These are phyloP conservation scores for Veloboletus limbatus DNA, from an alignment of 1,284 basidiomycete genomes.

Conservation along the genomic window DNA sequence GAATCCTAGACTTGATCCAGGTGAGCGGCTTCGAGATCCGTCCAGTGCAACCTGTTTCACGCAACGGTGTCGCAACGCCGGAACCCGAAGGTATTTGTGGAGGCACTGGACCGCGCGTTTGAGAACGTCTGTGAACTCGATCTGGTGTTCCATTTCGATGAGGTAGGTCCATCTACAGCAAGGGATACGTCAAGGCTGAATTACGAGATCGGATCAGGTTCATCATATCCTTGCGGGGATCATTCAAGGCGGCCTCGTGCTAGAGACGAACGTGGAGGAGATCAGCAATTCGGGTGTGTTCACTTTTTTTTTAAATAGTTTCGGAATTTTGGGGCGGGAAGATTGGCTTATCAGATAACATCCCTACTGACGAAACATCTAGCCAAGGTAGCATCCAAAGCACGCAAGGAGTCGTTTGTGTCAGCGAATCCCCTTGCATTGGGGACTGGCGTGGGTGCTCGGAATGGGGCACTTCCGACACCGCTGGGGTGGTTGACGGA, in stretches of 20 bases:
- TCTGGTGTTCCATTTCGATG: constrained; percentile 97
- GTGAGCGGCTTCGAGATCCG: constrained; percentile 48
- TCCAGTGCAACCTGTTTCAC: background rate
- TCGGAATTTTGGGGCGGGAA: background rate
- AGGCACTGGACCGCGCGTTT: constrained; percentile 92
- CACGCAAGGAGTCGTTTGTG: constrained; percentile 70
- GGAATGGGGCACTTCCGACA: constrained; percentile 60
- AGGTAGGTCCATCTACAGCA: constrained; percentile 53
- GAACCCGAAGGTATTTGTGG: constrained; percentile 83
- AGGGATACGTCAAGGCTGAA: constrained; percentile 1
- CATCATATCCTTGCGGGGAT: constrained; percentile 94
- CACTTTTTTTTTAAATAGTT: background rate
- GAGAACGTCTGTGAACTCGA: constrained; percentile 99
- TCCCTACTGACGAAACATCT: constrained; percentile 13
- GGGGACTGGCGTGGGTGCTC: constrained; percentile 53
- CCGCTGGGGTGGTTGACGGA: constrained; percentile 80
- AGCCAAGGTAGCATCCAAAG: constrained; percentile 68
- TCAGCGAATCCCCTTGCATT: constrained; percentile 76
- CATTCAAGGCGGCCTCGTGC: constrained; percentile 94
- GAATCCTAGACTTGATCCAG: constrained; percentile 96
- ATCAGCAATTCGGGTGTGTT: constrained; percentile 71
- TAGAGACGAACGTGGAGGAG: constrained; percentile 97
- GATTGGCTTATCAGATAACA: constrained; percentile 8
- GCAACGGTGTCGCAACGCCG: background rate
- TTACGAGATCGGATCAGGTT: constrained; percentile 44